phyloP scores from a whole-genome alignment of 306 rosid genomes.

The Chamaecrista fasciculata region DNA sequence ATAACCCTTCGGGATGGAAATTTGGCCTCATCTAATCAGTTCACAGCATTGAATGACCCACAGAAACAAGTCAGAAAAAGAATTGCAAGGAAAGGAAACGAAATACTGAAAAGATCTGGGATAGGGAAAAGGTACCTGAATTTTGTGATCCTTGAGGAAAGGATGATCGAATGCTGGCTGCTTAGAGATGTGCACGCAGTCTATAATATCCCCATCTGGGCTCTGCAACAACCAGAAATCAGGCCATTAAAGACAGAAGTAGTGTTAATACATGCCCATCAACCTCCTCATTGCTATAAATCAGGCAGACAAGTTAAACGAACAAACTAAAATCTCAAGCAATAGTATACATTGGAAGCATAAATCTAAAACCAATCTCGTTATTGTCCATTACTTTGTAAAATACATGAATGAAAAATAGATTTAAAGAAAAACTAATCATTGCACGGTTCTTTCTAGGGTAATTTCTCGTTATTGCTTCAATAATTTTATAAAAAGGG shows the following conservation, averaged over 20 bases:
- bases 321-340: background rate
- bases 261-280: background rate
- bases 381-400: background rate
- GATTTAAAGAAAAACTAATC: slow-evolving; percentile 1
- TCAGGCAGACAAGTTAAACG: background rate
- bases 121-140: slow-evolving; percentile 55
- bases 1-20: slow-evolving; percentile 85
- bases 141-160: slow-evolving; percentile 91
- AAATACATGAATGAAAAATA: slow-evolving; percentile 10
- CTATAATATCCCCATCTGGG: slow-evolving; percentile 93
- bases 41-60: slow-evolving; percentile 15
- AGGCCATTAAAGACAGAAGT: slow-evolving; percentile 16
- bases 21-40: slow-evolving; percentile 65
- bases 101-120: slow-evolving; percentile 9
- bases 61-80: slow-evolving; percentile 1
- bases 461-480: slow-evolving; percentile 25
- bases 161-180: slow-evolving; percentile 99
- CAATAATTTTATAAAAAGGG: slow-evolving; percentile 27
- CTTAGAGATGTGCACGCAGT: slow-evolving; percentile 77
- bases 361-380: background rate
- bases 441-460: slow-evolving; percentile 23
- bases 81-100: background rate
- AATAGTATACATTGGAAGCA: background rate
- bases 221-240: slow-evolving; percentile 61
- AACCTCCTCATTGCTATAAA: background rate